Base-by-base conservation (phyloP, 2,329 filamentous ascomycete species). In the Decorospora gaudefroyi region DNA sequence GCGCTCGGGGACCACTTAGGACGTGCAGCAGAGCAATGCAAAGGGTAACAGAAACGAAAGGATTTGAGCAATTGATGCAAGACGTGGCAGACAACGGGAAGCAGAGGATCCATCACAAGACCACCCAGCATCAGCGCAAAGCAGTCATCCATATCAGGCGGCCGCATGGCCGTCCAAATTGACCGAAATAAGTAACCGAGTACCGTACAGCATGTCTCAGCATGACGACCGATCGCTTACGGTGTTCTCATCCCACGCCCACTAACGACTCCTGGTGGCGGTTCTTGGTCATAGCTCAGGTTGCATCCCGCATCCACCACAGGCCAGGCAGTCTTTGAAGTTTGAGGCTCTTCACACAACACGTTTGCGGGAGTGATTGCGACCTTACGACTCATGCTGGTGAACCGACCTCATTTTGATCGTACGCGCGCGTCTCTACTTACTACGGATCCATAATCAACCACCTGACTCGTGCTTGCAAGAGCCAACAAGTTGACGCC, bases 31-130 rank as follows among this genome's bases (percentile, higher is more conserved):
- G 31, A 37, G 42, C 37, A 49, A 61, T 55, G 56, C 55, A 59
- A 51, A 58, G 53, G 46, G 53, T 52, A 55, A 54, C 37, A 55
- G 46, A 50, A 50, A 50, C 35, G 35, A 45, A 25, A 32, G 30
- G 32, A 35, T 30, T 46, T 46, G 39, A 51, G 42, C 51, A 38
- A 49, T n/a, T 27, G 51, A 54, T 57, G 61, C 57, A 58, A 64
- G 61, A 68, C 64, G 65, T 69, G 65, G 67, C 64, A 68, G 52
- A 44, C 42, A 30, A 45, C 35, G 42, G 46, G 46, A 25, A 50
- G 45, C 40, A 48, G 46, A 46, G 23, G 18, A n/a, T 28, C 15
- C 34, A 54, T 64, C 64, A 67, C 59, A 55, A 64, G 59, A 58
- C 45, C 56, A 57, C 47, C 42, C 48, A 47, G 35, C 49, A 61